phyloP scores from a whole-genome alignment of 2,329 filamentous ascomycete genomes.

The Proliferodiscus dingleyae region DNA sequence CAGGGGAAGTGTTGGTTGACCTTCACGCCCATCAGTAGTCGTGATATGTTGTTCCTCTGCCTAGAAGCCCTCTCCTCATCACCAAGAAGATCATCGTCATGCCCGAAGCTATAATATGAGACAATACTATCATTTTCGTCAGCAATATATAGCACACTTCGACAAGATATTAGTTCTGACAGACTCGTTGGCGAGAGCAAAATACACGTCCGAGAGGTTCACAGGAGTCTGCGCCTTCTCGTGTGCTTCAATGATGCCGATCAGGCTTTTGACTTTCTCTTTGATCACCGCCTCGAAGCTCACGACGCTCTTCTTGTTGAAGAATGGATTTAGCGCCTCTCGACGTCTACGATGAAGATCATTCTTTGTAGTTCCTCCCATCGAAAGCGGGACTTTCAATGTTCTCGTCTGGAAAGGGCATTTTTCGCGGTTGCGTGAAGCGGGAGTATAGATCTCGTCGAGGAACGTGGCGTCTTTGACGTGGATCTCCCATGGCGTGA shows the following conservation, averaged over 20 bases:
- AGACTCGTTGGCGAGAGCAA: constrained; percentile 9
- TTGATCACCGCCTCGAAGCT: constrained; percentile 10
- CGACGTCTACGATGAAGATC: constrained; percentile 12
- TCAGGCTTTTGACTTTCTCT: constrained; percentile 11
- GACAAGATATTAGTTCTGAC: neutral
- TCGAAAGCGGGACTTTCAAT: constrained; percentile 8
- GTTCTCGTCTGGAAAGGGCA: constrained; percentile 7
- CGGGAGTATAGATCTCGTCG: constrained; percentile 25
- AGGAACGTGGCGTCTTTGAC: constrained; percentile 30
- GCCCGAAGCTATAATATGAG: constrained; percentile 9
- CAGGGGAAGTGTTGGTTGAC: constrained; percentile 11
- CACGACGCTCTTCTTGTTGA: constrained; percentile 10
- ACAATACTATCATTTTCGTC: constrained; percentile 3
- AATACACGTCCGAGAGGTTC: constrained; percentile 7
- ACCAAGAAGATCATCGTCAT: constrained; percentile 10
- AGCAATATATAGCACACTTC: neutral
- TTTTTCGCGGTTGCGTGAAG: constrained; percentile 13
- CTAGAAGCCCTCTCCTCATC: constrained; percentile 4
- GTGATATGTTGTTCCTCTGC: constrained; percentile 7
- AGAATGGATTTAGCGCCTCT: constrained; percentile 10
- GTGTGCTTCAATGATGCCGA: constrained; percentile 5
- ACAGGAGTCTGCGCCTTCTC: constrained; percentile 1
- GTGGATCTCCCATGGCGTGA: constrained; percentile 28
- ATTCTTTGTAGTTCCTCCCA: constrained; percentile 5
- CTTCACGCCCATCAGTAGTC: constrained; percentile 9